Evolutionary conservation across 1,284 basidiomycete species (phyloP), one percentile per base, ranked within the genome.

Genomic region (Ceratobasidium sp.): DNA sequence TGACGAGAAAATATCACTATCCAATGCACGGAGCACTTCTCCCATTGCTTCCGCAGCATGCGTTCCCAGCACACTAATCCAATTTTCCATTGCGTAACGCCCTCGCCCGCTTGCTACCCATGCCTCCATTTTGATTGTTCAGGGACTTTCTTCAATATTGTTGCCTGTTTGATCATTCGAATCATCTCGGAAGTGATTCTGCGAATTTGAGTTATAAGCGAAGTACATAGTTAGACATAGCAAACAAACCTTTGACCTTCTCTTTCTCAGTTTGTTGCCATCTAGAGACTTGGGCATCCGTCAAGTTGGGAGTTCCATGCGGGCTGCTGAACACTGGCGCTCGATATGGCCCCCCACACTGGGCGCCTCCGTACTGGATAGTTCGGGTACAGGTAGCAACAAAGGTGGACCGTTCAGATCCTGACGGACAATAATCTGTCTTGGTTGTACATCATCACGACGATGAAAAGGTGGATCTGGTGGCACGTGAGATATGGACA

Each of bases 391-490:
- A 5, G 4, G 18, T 44, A 35, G 62, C 20, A 66, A 10, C 6
- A n/a, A 12, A 50, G 65, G 65, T 10, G 65, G 65, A 30, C 30
- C 38, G 23, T 64, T 41, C 27, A 20, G 4, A 96, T 96, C 81
- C 89, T 90, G 81, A 89, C 87, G 82, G 95, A 94, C 33, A 98
- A 87, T 23, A 94, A 89, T 81, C 97, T 94, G 83, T 97, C 94
- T 80, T 90, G 89, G 81, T 89, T 88, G 82, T 84, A 85, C 93
- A 96, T 96, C 62, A 95, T 96, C 93, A 96, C 95, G 67, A 96
- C 95, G 81, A 98, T n/a, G n/a, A n/a, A n/a, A 96, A 83, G 98
- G 95, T 98, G 96, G 0, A 96, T 98, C 80, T 92, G 90, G 62
- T 96, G 92, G 30, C 91, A 91, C 82, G 91, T 91, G 1, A 97